Conservation (phyloP, 1,284 basidiomycete species). For the Porphyrellus sp. region DNA sequence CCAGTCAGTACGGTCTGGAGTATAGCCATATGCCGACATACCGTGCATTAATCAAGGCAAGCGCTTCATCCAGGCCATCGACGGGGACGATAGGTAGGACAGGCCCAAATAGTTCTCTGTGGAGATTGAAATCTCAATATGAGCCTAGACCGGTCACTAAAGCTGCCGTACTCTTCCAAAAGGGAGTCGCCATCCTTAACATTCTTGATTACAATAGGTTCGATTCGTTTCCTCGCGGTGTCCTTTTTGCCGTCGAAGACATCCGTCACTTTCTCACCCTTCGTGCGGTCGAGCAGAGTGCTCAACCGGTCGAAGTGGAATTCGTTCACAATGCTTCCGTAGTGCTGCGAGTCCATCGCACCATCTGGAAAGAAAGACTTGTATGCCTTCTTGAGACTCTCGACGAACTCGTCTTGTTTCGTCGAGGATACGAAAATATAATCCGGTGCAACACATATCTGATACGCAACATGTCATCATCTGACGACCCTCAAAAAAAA, state of each 20-base stretch:
- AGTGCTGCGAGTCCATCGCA: slow-evolving; percentile 19
- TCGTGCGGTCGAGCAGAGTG: slow-evolving; percentile 47
- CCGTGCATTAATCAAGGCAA: slow-evolving; percentile 45
- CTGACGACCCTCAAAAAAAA: not conserved
- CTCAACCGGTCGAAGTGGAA: slow-evolving; percentile 24
- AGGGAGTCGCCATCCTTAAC: slow-evolving; percentile 24
- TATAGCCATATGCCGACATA: slow-evolving; percentile 22
- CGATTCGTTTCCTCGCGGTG: slow-evolving; percentile 32
- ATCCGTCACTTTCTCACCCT: slow-evolving; percentile 53
- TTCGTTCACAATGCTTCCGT: slow-evolving; percentile 23
- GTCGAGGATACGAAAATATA: slow-evolving; percentile 55
- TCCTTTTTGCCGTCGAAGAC: slow-evolving; percentile 44
- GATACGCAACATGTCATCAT: not conserved
- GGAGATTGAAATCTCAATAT: not conserved
- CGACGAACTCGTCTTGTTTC: slow-evolving; percentile 52
- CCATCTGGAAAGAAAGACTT: slow-evolving; percentile 32
- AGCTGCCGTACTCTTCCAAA: slow-evolving; percentile 27
- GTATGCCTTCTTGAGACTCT: slow-evolving; percentile 43
- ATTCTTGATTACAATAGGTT: slow-evolving; percentile 24
- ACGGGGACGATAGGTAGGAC: slow-evolving; percentile 63
- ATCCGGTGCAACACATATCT: slow-evolving; percentile 64
- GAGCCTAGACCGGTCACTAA: not conserved
- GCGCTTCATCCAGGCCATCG: slow-evolving; percentile 38
- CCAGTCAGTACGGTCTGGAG: slow-evolving; percentile 3
- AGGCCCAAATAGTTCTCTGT: slow-evolving; percentile 67